A percentile compares a stretch with the other conserved stretches of the same genome.
These are phyloP conservation scores for Cercophora sp. DNA, from an alignment of 495 filamentous ascomycete genomes.

Conservation along the genomic window DNA sequence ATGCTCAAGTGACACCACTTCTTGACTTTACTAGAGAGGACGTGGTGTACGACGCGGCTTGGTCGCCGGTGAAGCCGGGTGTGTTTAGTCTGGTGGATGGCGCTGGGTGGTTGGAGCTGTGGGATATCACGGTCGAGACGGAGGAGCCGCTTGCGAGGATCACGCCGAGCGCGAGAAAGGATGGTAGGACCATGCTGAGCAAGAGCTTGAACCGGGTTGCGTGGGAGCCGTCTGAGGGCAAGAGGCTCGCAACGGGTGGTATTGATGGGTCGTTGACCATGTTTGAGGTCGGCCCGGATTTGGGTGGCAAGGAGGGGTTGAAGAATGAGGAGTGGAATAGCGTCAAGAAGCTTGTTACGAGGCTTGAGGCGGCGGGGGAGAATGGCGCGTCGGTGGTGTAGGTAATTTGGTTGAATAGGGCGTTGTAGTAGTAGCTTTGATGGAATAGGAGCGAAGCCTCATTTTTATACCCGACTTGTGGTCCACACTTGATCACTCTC, in stretches of 20 bases:
- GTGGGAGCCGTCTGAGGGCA: slow-evolving; percentile 88
- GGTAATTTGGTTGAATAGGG: neutral
- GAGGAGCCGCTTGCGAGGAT: slow-evolving; percentile 83
- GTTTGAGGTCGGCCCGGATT: slow-evolving; percentile 85
- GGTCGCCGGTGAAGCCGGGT: slow-evolving; percentile 86
- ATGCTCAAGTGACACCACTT: slow-evolving; percentile 61
- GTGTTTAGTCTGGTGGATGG: slow-evolving; percentile 94
- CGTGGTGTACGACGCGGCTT: slow-evolving; percentile 90
- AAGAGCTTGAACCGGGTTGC: slow-evolving; percentile 87
- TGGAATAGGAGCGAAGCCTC: too few relatives aligned
- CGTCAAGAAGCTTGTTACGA: slow-evolving; percentile 78
- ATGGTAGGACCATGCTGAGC: slow-evolving; percentile 57
- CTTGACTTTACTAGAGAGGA: slow-evolving; percentile 90
- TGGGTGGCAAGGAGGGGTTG: slow-evolving; percentile 74
- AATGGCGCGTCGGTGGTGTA: slow-evolving; percentile 29
- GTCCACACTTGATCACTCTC: too few relatives aligned
- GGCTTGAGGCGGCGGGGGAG: slow-evolving; percentile 52
- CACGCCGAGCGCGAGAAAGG: slow-evolving; percentile 59
- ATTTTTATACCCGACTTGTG: too few relatives aligned
- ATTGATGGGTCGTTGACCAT: slow-evolving; percentile 85
- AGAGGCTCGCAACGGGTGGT: slow-evolving; percentile 79
- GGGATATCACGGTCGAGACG: slow-evolving; percentile 88
- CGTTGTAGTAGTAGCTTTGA: too few relatives aligned
- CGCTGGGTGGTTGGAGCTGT: slow-evolving; percentile 87
- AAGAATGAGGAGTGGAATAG: slow-evolving; percentile 85